Conservation (phyloP, 768 basidiomycete genomes). For the Punctularia strigosozonata region DNA sequence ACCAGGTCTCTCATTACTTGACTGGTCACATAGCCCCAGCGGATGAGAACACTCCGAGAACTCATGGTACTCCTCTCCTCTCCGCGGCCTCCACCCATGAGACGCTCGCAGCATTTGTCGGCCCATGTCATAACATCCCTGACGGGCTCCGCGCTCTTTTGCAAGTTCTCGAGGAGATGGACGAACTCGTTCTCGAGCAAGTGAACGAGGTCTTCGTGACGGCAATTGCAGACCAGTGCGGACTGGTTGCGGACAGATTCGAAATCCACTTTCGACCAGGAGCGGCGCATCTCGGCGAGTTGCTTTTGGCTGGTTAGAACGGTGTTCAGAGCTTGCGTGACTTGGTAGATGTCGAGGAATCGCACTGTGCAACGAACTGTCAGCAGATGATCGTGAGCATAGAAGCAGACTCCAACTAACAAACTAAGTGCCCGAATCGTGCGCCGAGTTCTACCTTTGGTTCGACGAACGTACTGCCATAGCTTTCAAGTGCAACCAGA, state of each 20-base stretch:
- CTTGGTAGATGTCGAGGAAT: constrained; percentile 87
- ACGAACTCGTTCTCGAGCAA: constrained; percentile 80
- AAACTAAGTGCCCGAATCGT: constrained; percentile 81
- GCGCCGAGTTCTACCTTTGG: constrained; percentile 87
- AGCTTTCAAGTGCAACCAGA: constrained; percentile 67
- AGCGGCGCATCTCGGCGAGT: constrained; percentile 73
- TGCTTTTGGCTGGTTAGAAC: constrained; percentile 83
- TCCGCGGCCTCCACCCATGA: constrained; percentile 62
- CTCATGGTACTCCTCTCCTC: constrained; percentile 78
- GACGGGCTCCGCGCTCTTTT: constrained; percentile 69
- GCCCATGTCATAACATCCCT: constrained; percentile 86
- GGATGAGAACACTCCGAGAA: constrained; percentile 76
- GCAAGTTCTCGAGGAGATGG: constrained; percentile 55
- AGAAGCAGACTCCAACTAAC: constrained; percentile 33
- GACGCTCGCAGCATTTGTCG: constrained; percentile 76
- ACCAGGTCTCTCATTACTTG: constrained; percentile 90
- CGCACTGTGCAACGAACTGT: constrained; percentile 42
- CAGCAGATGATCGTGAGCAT: constrained; percentile 3
- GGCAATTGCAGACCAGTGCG: constrained; percentile 88
- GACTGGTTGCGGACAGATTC: constrained; percentile 88
- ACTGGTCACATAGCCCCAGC: constrained; percentile 89
- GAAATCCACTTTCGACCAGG: constrained; percentile 84
- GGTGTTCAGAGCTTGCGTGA: constrained; percentile 81
- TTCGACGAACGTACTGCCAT: constrained; percentile 83
- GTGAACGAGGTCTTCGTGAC: constrained; percentile 80